Conservation (phyloP, 306 rosid species). For the Mimosa pudica region DNA sequence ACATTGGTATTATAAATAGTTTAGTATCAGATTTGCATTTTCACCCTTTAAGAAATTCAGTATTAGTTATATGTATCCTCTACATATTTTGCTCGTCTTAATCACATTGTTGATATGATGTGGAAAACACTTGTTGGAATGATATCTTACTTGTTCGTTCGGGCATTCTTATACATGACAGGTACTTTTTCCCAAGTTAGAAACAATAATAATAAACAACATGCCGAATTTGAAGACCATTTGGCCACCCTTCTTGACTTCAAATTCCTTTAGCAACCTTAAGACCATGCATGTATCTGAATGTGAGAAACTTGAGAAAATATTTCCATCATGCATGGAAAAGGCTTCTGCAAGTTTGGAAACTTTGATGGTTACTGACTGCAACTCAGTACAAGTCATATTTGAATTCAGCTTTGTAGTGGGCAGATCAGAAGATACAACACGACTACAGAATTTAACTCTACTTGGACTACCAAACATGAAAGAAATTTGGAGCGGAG, state of each 20-base stretch:
- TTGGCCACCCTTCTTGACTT: background rate
- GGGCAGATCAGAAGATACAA: background rate
- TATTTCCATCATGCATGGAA: background rate
- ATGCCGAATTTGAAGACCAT: background rate
- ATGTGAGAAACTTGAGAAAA: background rate
- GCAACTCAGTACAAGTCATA: background rate
- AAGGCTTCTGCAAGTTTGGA: background rate
- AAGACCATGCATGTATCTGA: background rate
- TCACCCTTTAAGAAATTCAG: no score
- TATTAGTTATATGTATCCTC: no score
- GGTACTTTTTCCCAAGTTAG: background rate
- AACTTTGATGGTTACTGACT: background rate
- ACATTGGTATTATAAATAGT: no score
- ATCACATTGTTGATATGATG: no score
- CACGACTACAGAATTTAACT: background rate
- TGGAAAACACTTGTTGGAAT: no score
- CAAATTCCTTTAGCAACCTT: background rate
- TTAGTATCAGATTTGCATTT: no score
- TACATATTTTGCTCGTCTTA: no score
- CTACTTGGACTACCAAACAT: background rate
- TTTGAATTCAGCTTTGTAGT: background rate
- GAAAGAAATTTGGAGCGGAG: background rate
- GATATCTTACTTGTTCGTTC: no score
- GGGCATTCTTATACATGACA: background rate
- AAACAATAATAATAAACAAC: background rate